Evolutionary conservation across 441 rosid species (phyloP).

Genomic region (Gossypium davidsonii): DNA sequence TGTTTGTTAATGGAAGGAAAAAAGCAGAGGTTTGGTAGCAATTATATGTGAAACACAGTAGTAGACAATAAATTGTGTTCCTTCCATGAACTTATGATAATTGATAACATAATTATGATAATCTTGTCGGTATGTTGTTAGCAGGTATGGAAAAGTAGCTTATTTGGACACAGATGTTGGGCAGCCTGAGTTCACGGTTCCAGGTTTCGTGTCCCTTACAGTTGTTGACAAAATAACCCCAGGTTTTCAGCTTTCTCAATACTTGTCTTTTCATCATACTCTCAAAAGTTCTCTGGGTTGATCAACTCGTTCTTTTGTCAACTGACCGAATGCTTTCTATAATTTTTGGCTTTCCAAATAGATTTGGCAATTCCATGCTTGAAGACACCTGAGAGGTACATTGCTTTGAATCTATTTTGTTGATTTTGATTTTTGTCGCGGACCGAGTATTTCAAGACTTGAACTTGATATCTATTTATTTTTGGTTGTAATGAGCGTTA

Average conservation of each 20-base stretch:
- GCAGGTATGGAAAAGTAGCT: constrained; percentile 71
- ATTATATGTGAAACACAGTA: background rate
- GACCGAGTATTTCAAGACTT: background rate
- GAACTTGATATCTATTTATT: background rate
- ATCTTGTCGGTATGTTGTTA: constrained; percentile 15
- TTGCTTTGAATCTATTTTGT: background rate
- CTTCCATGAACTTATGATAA: background rate
- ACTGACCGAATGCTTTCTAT: constrained; percentile 12
- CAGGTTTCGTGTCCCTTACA: constrained; percentile 81
- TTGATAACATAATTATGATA: background rate
- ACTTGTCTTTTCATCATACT: background rate
- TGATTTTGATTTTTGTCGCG: background rate
- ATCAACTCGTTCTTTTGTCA: background rate
- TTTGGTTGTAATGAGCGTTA: background rate
- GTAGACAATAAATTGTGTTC: background rate
- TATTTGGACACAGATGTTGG: constrained; percentile 95
- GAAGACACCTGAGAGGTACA: constrained; percentile 87
- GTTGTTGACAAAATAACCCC: constrained; percentile 53
- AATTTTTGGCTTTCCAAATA: constrained; percentile 22
- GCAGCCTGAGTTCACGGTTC: constrained; percentile 86
- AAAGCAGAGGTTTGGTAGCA: background rate
- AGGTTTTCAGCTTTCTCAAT: constrained; percentile 33
- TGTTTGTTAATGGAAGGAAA: background rate
- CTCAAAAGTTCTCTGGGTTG: constrained; percentile 4
- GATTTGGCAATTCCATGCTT: constrained; percentile 79